phyloP scores from a whole-genome alignment of 2,329 filamentous ascomycete genomes.

The Pseudogymnoascus sp. region DNA sequence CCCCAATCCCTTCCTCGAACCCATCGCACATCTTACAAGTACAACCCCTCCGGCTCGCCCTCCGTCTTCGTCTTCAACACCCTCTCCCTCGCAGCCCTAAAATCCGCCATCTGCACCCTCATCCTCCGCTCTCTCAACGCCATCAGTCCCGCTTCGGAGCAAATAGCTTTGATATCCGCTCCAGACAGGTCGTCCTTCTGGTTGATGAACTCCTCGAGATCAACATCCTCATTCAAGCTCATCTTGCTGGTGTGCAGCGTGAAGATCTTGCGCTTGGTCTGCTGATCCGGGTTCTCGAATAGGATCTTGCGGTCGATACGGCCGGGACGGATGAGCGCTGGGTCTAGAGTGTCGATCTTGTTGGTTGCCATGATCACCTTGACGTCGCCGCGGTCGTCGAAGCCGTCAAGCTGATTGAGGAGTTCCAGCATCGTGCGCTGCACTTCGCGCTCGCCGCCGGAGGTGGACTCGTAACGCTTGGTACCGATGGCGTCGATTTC shows the following conservation, averaged over 20 bases:
- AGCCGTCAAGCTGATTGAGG: constrained; percentile 95
- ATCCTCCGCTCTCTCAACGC: constrained; percentile 90
- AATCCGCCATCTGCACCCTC: constrained; percentile 98
- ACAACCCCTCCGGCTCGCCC: constrained; percentile 95
- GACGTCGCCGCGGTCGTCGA: constrained; percentile 96
- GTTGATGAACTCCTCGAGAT: constrained; percentile 94
- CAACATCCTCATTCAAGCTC: constrained; percentile 93
- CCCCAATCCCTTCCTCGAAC: neutral
- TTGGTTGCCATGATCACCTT: constrained; percentile 99
- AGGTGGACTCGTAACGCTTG: constrained; percentile 96
- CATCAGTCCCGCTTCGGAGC: constrained; percentile 91
- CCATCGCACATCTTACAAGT: constrained; percentile 61
- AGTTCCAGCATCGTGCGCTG: constrained; percentile 98
- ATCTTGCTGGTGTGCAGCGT: constrained; percentile 97
- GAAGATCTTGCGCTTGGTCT: constrained; percentile 97
- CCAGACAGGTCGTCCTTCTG: constrained; percentile 97
- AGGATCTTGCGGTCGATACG: constrained; percentile 97
- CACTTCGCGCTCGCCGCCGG: constrained; percentile 92
- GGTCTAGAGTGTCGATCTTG: constrained; percentile 97
- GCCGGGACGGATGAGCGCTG: constrained; percentile 88
- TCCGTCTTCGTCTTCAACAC: constrained; percentile 98
- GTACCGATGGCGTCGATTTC: constrained; percentile 99
- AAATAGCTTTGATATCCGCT: constrained; percentile 98
- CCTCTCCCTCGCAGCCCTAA: constrained; percentile 82
- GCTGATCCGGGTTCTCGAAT: constrained; percentile 65